Evolutionary conservation across 345 rosid genomes (phyloP), one percentile per base, ranked within the genome.

Genomic region (Hevea brasiliensis): DNA sequence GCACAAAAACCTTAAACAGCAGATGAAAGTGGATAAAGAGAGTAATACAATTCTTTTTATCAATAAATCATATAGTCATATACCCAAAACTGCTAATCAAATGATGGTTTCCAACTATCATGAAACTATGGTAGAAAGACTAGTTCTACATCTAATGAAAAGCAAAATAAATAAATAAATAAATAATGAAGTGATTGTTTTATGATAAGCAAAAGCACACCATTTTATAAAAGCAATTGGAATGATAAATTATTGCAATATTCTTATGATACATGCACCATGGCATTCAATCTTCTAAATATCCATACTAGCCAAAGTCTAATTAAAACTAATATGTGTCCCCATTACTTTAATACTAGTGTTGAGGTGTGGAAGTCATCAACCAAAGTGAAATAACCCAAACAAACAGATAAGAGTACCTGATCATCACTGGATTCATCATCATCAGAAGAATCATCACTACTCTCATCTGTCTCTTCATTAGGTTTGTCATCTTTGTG

Each of bases 401-500:
- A n/a, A 40, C 37, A 61, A 27, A 56, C 8, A 21, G 8, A 80
- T 35, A 41, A 20, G 29, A 74, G 44, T 66, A 85, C 89, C 87
- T 83, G 75, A 58, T 83, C 89, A 48, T 80, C 88, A 67, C 75
- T 42, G 17, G 80, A 75, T 23, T 75, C 77, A 37, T 82, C 93
- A 60, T 83, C 88, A 60, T 67, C 80, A 78, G 84, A 80, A 7
- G 68, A 17, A 32, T 32, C 37, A 56, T 67, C 76, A 29, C 68
- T 81, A 50, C 17, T 75, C 65, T 75, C 77, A 79, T 47, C 80
- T 75, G 57, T 70, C 75, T 69, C 79, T 23, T 67, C 55, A 37
- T 53, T 59, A 29, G 74, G 48, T n/a, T 77, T 61, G n/a, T 12
- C 81, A 29, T 72, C 80, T 71, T 85, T 80, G 45, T 71, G 72